Base-by-base conservation (phyloP, 2,329 filamentous ascomycete genomes). In the Curvularia sp. region DNA sequence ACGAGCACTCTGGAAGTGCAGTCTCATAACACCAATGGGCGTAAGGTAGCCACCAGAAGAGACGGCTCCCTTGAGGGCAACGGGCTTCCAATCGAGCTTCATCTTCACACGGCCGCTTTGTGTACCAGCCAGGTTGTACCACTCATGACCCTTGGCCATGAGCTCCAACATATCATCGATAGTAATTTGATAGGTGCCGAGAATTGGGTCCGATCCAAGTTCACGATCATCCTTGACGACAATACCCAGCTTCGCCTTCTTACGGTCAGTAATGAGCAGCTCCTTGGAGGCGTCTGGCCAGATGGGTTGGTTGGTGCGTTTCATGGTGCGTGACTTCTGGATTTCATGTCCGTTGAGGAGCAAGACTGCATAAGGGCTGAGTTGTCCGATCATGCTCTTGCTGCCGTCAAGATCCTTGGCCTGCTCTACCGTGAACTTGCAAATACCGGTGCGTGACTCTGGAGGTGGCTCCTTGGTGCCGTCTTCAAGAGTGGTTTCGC, bases 201-300 rank as follows among this genome's bases (percentile, higher is more conserved):
- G 81, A 33, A 94, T 85, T 49, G 92, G 93, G 75, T 99, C 94
- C 13, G 88, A 83, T 7, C 88, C 82, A 55, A 99, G 80, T 53
- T 97, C 94, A 62, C 94, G 89, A 67, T 98, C 94, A 73, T 99
- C 95, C 80, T 97, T 99, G 84, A 99, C 88, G 15, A 94, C 91
- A 55, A 99, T 82, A 55, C 94, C 96, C 52, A 99, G 84, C 75
- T 92, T 95, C 56, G 95, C 93, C 74, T 87, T 89, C 81, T 93
- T 96, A 62, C 91, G 89, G 75, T 99, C 93, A 0, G 93, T 97
- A 73, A 99, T 94, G 61, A 99, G 87, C 67, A 99, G 88, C 74
- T 99, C 95, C 79, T 97, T 97, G 67, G 88, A 90, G 6, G 91
- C 91, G 73, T 98, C 90, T 53, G 94, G 89, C 89, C 93, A 99